Percentiles rank a stretch among this genome's conserved stretches.
Conservation (phyloP, 1,139 yeast genomes). For the Nakaseomyces bracarensis region DNA sequence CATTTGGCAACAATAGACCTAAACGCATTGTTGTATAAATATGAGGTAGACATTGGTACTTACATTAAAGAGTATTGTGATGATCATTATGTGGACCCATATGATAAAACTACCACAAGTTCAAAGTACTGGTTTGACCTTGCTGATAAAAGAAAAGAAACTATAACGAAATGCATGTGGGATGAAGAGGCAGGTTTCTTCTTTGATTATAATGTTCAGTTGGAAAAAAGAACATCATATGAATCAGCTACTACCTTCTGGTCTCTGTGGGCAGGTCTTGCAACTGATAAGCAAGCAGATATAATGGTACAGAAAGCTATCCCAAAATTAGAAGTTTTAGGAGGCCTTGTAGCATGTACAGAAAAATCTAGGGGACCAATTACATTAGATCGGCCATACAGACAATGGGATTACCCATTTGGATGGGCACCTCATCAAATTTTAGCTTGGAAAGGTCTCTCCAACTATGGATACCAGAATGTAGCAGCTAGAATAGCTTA, state of each 20-base stretch:
- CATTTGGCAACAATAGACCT: slow-evolving; percentile 85
- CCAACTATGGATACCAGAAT: slow-evolving; percentile 60
- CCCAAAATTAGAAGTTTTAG: slow-evolving; percentile 71
- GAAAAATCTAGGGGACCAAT: slow-evolving; percentile 65
- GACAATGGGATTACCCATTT: slow-evolving; percentile 97
- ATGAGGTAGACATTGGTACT: slow-evolving; percentile 75
- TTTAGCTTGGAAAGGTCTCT: slow-evolving; percentile 82
- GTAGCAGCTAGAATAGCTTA: slow-evolving; percentile 67
- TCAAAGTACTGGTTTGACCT: slow-evolving; percentile 52
- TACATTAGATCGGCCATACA: slow-evolving; percentile 62
- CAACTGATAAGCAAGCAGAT: slow-evolving; percentile 68
- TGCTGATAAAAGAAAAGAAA: slow-evolving; percentile 47
- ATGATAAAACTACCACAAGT: slow-evolving; percentile 40
- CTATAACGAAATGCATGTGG: slow-evolving; percentile 73
- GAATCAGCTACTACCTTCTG: slow-evolving; percentile 89
- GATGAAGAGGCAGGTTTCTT: slow-evolving; percentile 69
- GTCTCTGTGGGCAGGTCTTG: slow-evolving; percentile 83
- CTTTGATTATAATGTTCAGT: slow-evolving; percentile 73
- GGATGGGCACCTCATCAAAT: slow-evolving; percentile 99
- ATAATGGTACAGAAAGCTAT: slow-evolving; percentile 51
- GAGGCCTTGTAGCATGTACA: slow-evolving; percentile 88
- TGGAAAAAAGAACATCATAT: slow-evolving; percentile 49
- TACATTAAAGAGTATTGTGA: slow-evolving; percentile 51
- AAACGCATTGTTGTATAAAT: slow-evolving; percentile 79
- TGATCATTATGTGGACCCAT: slow-evolving; percentile 36